phyloP scores from a whole-genome alignment of 371 early-diverging fungal genomes.

The Neoconidiobolus thromboides region DNA sequence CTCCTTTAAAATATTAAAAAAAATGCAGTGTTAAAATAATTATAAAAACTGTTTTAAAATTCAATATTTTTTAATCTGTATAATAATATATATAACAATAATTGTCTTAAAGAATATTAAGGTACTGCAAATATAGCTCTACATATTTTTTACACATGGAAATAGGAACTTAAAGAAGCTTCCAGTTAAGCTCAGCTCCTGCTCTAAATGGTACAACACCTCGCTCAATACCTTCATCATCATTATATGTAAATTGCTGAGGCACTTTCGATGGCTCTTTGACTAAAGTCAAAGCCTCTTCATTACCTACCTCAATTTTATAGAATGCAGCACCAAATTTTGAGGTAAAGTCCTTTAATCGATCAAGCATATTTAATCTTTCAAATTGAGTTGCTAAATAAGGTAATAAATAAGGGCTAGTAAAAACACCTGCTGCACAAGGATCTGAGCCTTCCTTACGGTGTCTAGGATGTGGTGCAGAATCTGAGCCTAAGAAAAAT shows the following conservation, averaged over 20 bases:
- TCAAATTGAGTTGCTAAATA: slow-evolving; percentile 80
- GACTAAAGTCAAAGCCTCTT: slow-evolving; percentile 28
- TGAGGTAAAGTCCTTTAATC: slow-evolving; percentile 60
- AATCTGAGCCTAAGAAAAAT: slow-evolving; percentile 93
- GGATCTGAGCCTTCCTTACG: slow-evolving; percentile 41
- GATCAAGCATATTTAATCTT: slow-evolving; percentile 60
- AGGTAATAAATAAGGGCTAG: slow-evolving; percentile 61
- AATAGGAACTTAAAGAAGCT: slow-evolving; percentile 16
- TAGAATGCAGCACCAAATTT: slow-evolving; percentile 74
- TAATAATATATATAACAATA: no score
- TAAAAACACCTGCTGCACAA: slow-evolving; percentile 86
- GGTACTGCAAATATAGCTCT: no score
- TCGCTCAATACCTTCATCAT: slow-evolving; percentile 22
- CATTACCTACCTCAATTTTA: slow-evolving; percentile 29
- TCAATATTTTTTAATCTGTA: no score
- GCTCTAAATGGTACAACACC: slow-evolving; percentile 79
- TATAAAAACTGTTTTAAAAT: no score
- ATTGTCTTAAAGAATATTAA: no score
- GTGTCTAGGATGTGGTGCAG: slow-evolving; percentile 83
- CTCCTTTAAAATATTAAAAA: no score
- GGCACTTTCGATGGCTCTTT: slow-evolving; percentile 31
- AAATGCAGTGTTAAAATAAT: no score
- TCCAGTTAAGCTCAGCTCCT: slow-evolving; percentile 48
- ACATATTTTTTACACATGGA: no score
- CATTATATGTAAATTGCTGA: slow-evolving; percentile 24